A percentile compares a stretch with the other conserved stretches of the same genome.
These are phyloP conservation scores for Pythium rhizo-oryzae DNA, from an alignment of 352 stramenopile species.

Conservation along the genomic window DNA sequence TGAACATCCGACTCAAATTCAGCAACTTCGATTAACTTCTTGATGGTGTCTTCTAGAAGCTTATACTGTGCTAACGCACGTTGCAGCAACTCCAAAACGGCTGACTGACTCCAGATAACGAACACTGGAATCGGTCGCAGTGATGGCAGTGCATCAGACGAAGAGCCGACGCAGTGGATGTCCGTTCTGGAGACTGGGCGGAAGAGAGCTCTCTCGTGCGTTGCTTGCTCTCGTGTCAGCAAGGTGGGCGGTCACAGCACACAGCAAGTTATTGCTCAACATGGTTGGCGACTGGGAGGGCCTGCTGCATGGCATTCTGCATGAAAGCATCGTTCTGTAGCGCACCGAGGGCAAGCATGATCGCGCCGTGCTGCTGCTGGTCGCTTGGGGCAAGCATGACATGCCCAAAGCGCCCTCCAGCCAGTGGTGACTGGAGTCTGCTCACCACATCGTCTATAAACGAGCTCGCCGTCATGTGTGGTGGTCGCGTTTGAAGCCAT, in stretches of 20 bases:
- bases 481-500: conserved; percentile 32
- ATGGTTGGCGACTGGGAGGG: conserved; percentile 34
- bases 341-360: conserved; percentile 5
- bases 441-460: conserved; percentile 30
- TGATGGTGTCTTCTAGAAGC: too few relatives aligned
- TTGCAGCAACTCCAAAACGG: too few relatives aligned
- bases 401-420: conserved; percentile 23
- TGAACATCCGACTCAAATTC: too few relatives aligned
- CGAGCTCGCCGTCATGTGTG: conserved; percentile 28
- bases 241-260: conserved; percentile 25
- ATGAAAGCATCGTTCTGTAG: conserved; percentile 32
- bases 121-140: too few relatives aligned
- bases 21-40: too few relatives aligned
- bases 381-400: conserved; percentile 34
- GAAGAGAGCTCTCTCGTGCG: conserved; percentile 23
- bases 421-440: conserved; percentile 21
- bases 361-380: conserved; percentile 21
- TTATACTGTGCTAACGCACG: too few relatives aligned
- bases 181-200: conserved; percentile 19
- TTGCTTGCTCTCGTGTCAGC: conserved; percentile 27
- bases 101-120: too few relatives aligned
- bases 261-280: conserved; percentile 27
- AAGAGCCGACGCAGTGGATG: conserved; percentile 31
- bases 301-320: conserved; percentile 29
- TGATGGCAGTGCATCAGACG: conserved; percentile 27